Evolutionary conservation across 345 rosid species (phyloP).

Genomic region (Anastatica hierochuntica): DNA sequence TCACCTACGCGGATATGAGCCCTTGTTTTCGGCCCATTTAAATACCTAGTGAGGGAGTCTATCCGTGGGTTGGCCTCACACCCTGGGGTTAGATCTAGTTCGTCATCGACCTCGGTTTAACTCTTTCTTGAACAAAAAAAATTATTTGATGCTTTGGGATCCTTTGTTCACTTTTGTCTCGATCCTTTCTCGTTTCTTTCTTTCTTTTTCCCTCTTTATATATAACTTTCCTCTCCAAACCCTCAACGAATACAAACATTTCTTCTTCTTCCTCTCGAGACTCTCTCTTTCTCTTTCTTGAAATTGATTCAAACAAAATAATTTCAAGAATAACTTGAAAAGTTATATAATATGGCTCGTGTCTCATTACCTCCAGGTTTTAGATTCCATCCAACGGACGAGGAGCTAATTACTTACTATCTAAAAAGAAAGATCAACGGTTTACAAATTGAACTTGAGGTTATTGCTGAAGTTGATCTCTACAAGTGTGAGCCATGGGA

Average conservation of each 20-base stretch:
- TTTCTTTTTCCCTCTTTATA: background rate
- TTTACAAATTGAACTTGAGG: slow-evolving; percentile 53
- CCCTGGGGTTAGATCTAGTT: too few relatives aligned
- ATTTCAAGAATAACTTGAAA: background rate
- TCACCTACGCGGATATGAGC: too few relatives aligned
- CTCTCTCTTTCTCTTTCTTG: background rate
- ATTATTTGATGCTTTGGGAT: slow-evolving; percentile 18
- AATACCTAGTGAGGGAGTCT: too few relatives aligned
- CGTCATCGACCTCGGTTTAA: too few relatives aligned
- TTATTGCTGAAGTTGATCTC: slow-evolving; percentile 75
- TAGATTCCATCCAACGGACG: slow-evolving; percentile 77
- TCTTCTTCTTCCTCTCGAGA: slow-evolving; percentile 8
- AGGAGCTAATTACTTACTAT: slow-evolving; percentile 63
- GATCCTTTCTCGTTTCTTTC: slow-evolving; percentile 4
- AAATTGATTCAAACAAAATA: background rate
- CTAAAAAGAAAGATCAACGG: slow-evolving; percentile 63
- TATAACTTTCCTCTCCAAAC: slow-evolving; percentile 16
- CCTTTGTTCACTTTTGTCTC: slow-evolving; percentile 20
- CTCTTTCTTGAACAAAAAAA: too few relatives aligned
- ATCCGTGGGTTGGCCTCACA: too few relatives aligned
- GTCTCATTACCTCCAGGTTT: slow-evolving; percentile 78
- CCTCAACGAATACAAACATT: slow-evolving; percentile 16
- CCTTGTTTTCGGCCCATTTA: too few relatives aligned
- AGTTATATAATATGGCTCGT: slow-evolving; percentile 40
- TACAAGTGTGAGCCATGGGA: slow-evolving; percentile 89